These are phyloP conservation scores for Iberis pinnata DNA, from an alignment of 345 rosid species.

Conservation along the genomic window DNA sequence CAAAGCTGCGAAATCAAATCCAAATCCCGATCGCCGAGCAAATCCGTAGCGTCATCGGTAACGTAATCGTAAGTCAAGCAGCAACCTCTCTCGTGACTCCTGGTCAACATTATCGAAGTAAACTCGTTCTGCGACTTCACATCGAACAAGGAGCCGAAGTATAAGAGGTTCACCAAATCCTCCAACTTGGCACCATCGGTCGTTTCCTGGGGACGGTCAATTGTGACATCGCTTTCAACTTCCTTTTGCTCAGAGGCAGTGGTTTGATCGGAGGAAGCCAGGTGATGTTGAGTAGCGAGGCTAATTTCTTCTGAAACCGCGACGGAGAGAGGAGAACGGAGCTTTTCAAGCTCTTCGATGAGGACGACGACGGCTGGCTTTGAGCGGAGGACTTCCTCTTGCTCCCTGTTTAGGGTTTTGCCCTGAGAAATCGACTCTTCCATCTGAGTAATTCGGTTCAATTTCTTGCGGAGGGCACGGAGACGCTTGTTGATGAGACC, in stretches of 20 bases:
- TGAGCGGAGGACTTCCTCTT: constrained; percentile 77
- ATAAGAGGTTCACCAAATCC: constrained; percentile 73
- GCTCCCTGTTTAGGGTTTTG: constrained; percentile 71
- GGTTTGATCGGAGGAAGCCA: constrained; percentile 11
- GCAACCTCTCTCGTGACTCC: constrained; percentile 82
- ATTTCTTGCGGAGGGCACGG: constrained; percentile 84
- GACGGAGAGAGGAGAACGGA: constrained; percentile 53
- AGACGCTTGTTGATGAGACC: constrained; percentile 79
- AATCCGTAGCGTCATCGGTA: constrained; percentile 87
- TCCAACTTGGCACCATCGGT: constrained; percentile 21
- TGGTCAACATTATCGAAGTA: constrained; percentile 65
- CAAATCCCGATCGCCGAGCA: constrained; percentile 74
- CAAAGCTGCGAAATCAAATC: constrained; percentile 62
- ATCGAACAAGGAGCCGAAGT: constrained; percentile 74
- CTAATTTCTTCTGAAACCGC: constrained; percentile 72
- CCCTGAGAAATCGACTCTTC: constrained; percentile 79
- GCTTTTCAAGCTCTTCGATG: constrained; percentile 88
- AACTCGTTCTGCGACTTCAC: constrained; percentile 77
- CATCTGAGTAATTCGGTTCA: constrained; percentile 71
- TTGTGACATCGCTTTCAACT: background rate
- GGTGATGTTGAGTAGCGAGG: constrained; percentile 32
- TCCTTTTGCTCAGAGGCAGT: constrained; percentile 7
- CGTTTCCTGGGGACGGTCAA: constrained; percentile 13
- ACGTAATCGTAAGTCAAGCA: constrained; percentile 89
- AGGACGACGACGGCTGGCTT: constrained; percentile 55